These are phyloP conservation scores for Glebionis coronaria DNA, from an alignment of 129 eudicot genomes.

Conservation along the genomic window DNA sequence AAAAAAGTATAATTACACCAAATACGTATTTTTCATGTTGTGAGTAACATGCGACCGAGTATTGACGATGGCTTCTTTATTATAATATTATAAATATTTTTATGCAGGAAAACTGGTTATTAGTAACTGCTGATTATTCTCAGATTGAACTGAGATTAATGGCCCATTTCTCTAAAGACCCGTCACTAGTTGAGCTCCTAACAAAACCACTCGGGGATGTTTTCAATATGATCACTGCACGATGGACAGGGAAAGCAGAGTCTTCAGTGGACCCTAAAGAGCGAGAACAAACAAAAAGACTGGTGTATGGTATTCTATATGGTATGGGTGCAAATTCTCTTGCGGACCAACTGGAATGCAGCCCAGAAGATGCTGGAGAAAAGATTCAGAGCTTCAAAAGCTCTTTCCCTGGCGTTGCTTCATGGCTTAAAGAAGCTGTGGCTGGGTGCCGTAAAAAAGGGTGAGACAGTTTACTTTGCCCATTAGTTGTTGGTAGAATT, in stretches of 20 bases:
- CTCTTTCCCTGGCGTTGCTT: constrained; percentile 85
- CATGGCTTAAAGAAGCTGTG: constrained; percentile 94
- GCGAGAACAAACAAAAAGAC: constrained; percentile 84
- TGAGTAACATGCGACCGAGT: neutral
- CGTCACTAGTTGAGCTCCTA: constrained; percentile 70
- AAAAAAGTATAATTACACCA: too few relatives aligned
- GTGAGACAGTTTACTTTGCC: constrained; percentile 34
- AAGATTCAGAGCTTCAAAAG: constrained; percentile 77
- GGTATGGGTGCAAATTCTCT: constrained; percentile 91
- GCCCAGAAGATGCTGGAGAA: constrained; percentile 72
- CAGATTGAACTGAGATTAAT: constrained; percentile 93
- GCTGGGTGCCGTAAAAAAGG: constrained; percentile 69
- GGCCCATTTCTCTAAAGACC: constrained; percentile 96
- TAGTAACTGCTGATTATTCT: constrained; percentile 95
- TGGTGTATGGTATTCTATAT: constrained; percentile 87
- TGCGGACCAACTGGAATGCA: constrained; percentile 91
- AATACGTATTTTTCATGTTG: too few relatives aligned
- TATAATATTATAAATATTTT: constrained; percentile 9
- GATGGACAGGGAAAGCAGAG: constrained; percentile 77
- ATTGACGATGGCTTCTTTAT: constrained; percentile 3
- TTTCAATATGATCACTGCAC: constrained; percentile 84
- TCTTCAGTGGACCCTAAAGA: constrained; percentile 57
- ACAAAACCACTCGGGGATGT: constrained; percentile 72
- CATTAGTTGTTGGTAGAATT: neutral
- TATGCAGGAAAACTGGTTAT: constrained; percentile 86